These are phyloP conservation scores for Taxillus chinensis DNA, from an alignment of 164 flowering plant genomes.

Conservation along the genomic window DNA sequence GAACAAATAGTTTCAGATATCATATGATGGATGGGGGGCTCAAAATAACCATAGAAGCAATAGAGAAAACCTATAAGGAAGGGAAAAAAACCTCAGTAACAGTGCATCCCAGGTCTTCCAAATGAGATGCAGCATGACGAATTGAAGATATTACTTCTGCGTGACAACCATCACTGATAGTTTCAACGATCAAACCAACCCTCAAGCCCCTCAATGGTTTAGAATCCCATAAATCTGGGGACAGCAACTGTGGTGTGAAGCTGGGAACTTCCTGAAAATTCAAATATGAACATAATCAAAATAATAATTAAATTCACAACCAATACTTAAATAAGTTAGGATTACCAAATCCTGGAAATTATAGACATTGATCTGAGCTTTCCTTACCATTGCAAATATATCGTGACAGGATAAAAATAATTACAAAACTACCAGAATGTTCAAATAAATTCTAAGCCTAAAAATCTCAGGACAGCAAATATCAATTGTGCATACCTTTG, in stretches of 20 bases:
- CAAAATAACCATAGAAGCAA: background rate
- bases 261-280: constrained; percentile 71
- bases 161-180: constrained; percentile 81
- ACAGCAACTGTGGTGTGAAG: constrained; percentile 42
- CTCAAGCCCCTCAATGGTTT: constrained; percentile 79
- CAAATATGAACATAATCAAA: background rate
- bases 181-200: constrained; percentile 82
- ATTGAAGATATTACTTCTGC: constrained; percentile 49
- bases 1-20: background rate
- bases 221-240: constrained; percentile 35
- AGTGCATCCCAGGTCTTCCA: constrained; percentile 73
- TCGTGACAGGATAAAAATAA: no score
- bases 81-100: constrained; percentile 55
- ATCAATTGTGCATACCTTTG: no score
- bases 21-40: background rate
- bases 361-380: no score
- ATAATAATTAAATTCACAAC: background rate
- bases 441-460: no score
- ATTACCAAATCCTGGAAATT: no score
- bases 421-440: no score
- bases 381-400: no score
- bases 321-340: no score
- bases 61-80: background rate
- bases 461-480: no score
- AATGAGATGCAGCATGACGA: constrained; percentile 63